Conservation (phyloP, 2,329 filamentous ascomycete genomes). For the Colletotrichum endophyticum region DNA sequence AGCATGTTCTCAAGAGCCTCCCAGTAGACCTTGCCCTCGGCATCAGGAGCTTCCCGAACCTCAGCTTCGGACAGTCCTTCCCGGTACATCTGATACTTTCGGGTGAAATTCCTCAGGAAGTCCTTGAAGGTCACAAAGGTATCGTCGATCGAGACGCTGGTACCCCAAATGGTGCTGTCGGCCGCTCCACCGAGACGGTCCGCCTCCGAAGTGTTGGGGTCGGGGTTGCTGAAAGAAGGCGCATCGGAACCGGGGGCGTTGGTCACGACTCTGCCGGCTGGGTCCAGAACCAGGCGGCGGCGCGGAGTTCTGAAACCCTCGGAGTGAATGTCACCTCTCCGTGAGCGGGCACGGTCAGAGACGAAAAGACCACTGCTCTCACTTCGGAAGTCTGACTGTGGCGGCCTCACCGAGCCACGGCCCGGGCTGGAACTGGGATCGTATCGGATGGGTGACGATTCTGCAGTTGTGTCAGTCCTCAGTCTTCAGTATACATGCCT, state of each 20-base stretch:
- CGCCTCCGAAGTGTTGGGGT: slow-evolving; percentile 91
- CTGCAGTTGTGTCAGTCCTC: slow-evolving; percentile 46
- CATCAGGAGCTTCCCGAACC: slow-evolving; percentile 70
- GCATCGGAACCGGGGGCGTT: slow-evolving; percentile 60
- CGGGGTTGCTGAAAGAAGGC: slow-evolving; percentile 64
- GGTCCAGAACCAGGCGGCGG: slow-evolving; percentile 64
- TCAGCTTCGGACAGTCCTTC: slow-evolving; percentile 84
- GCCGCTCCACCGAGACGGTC: slow-evolving; percentile 83
- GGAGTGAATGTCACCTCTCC: slow-evolving; percentile 87
- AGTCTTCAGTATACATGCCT: not conserved
- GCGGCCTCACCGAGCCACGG: slow-evolving; percentile 57
- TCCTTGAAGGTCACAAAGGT: slow-evolving; percentile 88
- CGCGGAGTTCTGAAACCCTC: slow-evolving; percentile 68
- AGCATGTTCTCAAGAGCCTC: slow-evolving; percentile 91
- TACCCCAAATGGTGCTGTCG: slow-evolving; percentile 92
- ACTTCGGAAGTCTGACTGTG: slow-evolving; percentile 76
- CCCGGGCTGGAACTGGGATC: slow-evolving; percentile 87
- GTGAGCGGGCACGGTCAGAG: slow-evolving; percentile 61
- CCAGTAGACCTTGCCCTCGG: slow-evolving; percentile 82
- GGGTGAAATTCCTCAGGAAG: slow-evolving; percentile 89
- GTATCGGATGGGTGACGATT: slow-evolving; percentile 92
- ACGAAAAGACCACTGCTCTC: slow-evolving; percentile 90
- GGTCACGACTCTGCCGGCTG: slow-evolving; percentile 61
- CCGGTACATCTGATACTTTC: slow-evolving; percentile 91
- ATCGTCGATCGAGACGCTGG: slow-evolving; percentile 92